phyloP scores from a whole-genome alignment of 23 red algal species.

The Porphyridium purpureum region DNA sequence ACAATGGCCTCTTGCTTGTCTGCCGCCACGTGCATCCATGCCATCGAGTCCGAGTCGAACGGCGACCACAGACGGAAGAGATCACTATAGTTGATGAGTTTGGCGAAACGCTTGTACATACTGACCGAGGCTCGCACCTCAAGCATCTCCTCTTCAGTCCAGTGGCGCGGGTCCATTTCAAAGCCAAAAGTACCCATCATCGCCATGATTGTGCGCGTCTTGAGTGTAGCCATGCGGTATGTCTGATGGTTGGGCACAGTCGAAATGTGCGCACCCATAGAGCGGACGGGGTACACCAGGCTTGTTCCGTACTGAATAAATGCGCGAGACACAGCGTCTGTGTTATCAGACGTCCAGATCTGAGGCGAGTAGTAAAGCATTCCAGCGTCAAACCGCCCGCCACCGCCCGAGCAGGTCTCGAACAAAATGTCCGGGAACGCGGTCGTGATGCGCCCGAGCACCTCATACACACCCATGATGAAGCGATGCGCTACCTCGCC shows the following conservation, averaged over 20 bases:
- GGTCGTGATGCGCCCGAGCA: conserved; percentile 62
- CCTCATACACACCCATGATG: conserved; percentile 83
- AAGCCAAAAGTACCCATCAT: conserved; percentile 93
- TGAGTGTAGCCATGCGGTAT: conserved; percentile 63
- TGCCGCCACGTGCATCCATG: conserved; percentile 87
- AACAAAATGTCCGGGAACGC: conserved; percentile 82
- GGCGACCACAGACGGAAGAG: conserved; percentile 88
- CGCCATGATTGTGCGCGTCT: conserved; percentile 81
- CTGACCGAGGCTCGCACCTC: conserved; percentile 66
- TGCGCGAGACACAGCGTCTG: conserved; percentile 73
- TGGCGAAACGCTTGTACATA: conserved; percentile 48
- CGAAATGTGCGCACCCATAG: conserved; percentile 78
- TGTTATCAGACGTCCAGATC: conserved; percentile 97
- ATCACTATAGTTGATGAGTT: conserved; percentile 44
- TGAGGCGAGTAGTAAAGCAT: conserved; percentile 75
- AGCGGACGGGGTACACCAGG: conserved; percentile 51
- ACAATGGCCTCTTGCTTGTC: conserved; percentile 51
- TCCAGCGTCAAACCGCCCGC: conserved; percentile 82
- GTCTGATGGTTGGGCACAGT: conserved; percentile 94
- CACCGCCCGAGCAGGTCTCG: conserved; percentile 86
- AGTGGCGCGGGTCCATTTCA: conserved; percentile 75
- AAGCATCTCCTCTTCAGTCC: conserved; percentile 40
- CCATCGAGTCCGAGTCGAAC: conserved; percentile 50
- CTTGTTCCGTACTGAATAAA: conserved; percentile 87
- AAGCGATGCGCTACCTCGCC: conserved; percentile 85